Evolutionary conservation across 2,329 filamentous ascomycete species (phyloP).

Genomic region (Colletotrichum viniferum): DNA sequence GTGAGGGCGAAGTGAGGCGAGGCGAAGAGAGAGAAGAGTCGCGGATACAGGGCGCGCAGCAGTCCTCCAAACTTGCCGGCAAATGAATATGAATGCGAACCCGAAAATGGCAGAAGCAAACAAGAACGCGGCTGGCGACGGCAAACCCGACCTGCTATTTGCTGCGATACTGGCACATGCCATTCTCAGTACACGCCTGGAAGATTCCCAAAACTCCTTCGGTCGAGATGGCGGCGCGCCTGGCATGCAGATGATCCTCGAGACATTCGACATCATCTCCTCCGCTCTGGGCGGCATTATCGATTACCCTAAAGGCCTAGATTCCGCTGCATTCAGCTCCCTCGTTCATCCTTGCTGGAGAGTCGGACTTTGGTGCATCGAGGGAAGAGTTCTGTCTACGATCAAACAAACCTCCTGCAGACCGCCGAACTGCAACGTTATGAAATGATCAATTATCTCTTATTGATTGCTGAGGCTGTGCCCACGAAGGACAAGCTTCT

Average conservation of each 20-base stretch:
- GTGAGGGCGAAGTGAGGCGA: background rate
- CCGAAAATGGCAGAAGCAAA: background rate
- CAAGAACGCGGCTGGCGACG: background rate
- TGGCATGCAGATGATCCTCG: background rate
- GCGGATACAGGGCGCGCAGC: background rate
- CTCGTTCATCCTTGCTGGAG: background rate
- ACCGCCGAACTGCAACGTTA: background rate
- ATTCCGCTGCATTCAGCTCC: background rate
- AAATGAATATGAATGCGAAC: background rate
- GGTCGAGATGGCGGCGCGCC: background rate
- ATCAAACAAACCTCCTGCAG: background rate
- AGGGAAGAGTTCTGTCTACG: background rate
- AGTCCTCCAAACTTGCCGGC: background rate
- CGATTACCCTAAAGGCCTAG: background rate
- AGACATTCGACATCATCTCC: slow-evolving; percentile 4
- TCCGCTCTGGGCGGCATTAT: background rate
- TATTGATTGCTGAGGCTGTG: slow-evolving; percentile 17
- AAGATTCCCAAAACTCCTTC: background rate
- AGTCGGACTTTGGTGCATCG: background rate
- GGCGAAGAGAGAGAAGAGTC: background rate
- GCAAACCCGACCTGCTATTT: background rate
- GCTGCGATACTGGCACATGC: background rate
- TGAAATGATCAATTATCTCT: background rate
- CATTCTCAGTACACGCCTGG: background rate
- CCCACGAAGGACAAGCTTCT: slow-evolving; percentile 19